Conservation (phyloP, 345 rosid genomes). For the Toxicodendron radicans region DNA sequence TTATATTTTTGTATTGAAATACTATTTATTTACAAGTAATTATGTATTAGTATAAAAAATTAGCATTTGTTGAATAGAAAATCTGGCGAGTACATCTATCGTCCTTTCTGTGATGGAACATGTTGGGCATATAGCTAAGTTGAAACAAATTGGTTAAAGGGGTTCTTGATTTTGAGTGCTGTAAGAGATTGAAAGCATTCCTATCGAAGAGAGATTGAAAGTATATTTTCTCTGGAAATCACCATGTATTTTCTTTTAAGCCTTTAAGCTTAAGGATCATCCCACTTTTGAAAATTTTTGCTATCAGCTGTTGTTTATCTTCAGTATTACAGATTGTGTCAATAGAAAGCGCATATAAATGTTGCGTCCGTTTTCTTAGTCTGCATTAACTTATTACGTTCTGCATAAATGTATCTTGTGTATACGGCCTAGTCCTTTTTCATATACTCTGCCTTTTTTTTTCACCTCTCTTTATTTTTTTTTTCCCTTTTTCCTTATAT, state of each 20-base stretch:
- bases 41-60: not conserved
- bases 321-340: not conserved
- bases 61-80: not conserved
- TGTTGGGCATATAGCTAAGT: not conserved
- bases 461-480: no score
- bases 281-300: not conserved
- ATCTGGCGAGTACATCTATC: not conserved
- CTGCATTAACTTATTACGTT: not conserved
- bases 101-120: not conserved
- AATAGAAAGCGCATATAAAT: not conserved
- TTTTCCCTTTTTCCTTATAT: no score
- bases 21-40: constrained; percentile 2
- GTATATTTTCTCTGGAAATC: no score
- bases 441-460: no score
- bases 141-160: not conserved
- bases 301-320: not conserved
- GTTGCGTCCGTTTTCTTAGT: not conserved
- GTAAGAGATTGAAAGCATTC: not conserved
- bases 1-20: not conserved
- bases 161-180: not conserved
- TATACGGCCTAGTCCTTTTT: no score
- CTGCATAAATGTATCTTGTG: not conserved
- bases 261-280: not conserved
- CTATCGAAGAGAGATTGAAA: not conserved
- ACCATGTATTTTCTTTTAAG: not conserved